phyloP scores from a whole-genome alignment of 257 asterid genomes.

The Solanum corneliomulleri region DNA sequence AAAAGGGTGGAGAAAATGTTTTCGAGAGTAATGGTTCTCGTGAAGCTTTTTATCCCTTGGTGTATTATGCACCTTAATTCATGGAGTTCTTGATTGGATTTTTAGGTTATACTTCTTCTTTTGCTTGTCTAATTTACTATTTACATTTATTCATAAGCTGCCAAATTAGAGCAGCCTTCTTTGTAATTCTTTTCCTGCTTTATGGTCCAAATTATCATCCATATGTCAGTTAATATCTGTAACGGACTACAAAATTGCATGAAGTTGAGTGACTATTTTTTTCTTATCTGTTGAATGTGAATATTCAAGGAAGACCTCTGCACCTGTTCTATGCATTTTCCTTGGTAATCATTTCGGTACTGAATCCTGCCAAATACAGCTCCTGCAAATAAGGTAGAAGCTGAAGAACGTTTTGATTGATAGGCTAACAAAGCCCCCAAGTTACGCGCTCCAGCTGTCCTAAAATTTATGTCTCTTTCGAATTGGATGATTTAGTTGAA shows the following conservation, averaged over 20 bases:
- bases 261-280: neutral
- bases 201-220: neutral
- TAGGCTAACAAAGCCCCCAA: neutral
- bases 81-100: neutral
- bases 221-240: neutral
- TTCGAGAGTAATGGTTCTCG: neutral
- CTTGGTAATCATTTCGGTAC: neutral
- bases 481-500: neutral
- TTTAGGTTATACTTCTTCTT: neutral
- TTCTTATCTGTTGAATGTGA: neutral
- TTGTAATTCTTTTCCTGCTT: neutral
- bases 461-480: neutral
- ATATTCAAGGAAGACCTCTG: neutral
- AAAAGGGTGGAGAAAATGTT: neutral
- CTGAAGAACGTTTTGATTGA: neutral
- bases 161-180: neutral
- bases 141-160: neutral
- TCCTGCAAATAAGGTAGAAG: neutral
- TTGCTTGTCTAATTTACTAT: neutral
- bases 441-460: neutral
- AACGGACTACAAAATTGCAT: neutral
- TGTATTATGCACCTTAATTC: neutral
- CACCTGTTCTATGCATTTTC: neutral
- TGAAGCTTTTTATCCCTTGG: neutral
- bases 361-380: neutral